Conservation (phyloP, 441 rosid species). For the Cnidoscolus chayamansa region DNA sequence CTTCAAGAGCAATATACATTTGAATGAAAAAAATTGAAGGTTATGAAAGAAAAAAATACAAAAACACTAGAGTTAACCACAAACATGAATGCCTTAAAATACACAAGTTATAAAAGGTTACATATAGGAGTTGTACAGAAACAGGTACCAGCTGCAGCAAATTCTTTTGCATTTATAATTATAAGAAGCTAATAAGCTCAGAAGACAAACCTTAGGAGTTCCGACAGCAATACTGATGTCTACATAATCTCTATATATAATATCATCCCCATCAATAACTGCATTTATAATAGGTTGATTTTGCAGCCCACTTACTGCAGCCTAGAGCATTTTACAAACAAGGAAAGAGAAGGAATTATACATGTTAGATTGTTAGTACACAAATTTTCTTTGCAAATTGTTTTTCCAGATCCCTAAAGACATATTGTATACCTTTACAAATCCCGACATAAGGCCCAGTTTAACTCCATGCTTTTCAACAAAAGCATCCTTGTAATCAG, state of each 20-base stretch:
- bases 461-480: slow-evolving; percentile 93
- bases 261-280: slow-evolving; percentile 93
- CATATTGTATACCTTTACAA: slow-evolving; percentile 58
- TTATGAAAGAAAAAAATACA: neutral
- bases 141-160: slow-evolving; percentile 4
- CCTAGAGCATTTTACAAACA: slow-evolving; percentile 46
- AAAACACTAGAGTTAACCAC: neutral
- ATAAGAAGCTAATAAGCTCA: neutral
- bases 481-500: slow-evolving; percentile 94
- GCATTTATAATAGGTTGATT: slow-evolving; percentile 96
- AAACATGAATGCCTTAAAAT: neutral
- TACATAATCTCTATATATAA: slow-evolving; percentile 88
- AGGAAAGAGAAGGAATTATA: neutral
- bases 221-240: slow-evolving; percentile 97
- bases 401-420: neutral
- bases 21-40: neutral
- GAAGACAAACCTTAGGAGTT: slow-evolving; percentile 76
- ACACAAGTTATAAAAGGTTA: neutral
- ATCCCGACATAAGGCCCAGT: slow-evolving; percentile 96
- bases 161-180: neutral
- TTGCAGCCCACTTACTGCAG: slow-evolving; percentile 94
- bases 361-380: slow-evolving; percentile 18
- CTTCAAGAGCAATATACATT: neutral
- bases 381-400: slow-evolving; percentile 2
- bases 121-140: neutral